Evolutionary conservation across 345 rosid genomes (phyloP), one percentile per base, ranked within the genome.

Genomic region (Pugionium dolabratum): DNA sequence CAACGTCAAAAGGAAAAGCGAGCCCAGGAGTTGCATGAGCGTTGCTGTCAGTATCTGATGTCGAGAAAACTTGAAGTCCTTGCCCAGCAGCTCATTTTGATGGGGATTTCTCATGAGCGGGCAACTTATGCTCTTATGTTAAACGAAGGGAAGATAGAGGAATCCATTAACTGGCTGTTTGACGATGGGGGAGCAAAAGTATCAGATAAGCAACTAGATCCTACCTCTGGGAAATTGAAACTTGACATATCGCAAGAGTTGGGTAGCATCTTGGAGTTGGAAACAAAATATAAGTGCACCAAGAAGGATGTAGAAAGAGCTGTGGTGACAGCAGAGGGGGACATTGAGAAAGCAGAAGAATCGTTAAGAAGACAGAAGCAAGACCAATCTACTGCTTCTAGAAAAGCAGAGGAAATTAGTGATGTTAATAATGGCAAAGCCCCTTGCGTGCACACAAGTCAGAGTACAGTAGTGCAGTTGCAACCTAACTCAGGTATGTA

Each of bases 1-100:
- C 98, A 84, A 66, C 95, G 98, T 9, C 95, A 92, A 62, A 92
- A 79, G 78, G 98, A 92, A 77, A 84, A 80, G 74, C 95, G 98
- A 67, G 91, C 95, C 29, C 95, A 85, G 49, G 96, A 92, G 66
- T 78, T 87, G 84, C 89, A 84, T 37, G 98, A 92, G 74, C 80
- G 86, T 2, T 89, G 95, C 70, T 75, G 77, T 46, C 87, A 86
- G 67, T 83, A 77, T 78, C 89, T 92, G 27, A 92, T 92, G 96
- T 89, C 98, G 1, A 83, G 88, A 76, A 92, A 87, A 77, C 92
- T 92, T 58, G 95, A 92, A 73, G 75, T 78, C 41, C 95, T 87
- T 66, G 82, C 93, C 62, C 93, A 92, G 64, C 88, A 84, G 80
- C 85, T 92, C 30, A 78, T 84, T 60, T 84, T 83, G 2, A 92